Conservation (phyloP, 768 basidiomycete species). For the Lactarius deliciosus region DNA sequence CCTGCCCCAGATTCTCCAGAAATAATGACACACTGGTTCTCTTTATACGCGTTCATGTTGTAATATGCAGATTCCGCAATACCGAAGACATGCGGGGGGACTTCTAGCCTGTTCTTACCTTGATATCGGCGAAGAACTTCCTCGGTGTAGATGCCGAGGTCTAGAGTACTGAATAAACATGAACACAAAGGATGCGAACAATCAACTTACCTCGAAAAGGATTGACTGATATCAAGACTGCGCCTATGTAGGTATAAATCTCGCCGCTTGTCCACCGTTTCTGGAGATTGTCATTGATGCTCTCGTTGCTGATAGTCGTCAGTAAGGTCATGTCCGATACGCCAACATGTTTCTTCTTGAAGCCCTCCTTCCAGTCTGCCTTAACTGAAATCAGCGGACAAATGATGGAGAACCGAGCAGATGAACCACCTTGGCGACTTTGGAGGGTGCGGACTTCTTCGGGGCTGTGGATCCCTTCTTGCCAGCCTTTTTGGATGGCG, state of each 20-base stretch:
- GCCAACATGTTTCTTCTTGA: slow-evolving; percentile 99
- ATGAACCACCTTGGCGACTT: slow-evolving; percentile 70
- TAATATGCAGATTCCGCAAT: slow-evolving; percentile 98
- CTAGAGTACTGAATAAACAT: slow-evolving; percentile 40
- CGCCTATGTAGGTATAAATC: slow-evolving; percentile 99
- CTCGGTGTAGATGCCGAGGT: slow-evolving; percentile 97
- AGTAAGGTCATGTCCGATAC: slow-evolving; percentile 98
- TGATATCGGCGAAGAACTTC: slow-evolving; percentile 81
- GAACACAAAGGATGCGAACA: background rate
- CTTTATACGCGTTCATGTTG: slow-evolving; percentile 98
- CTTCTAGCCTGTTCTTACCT: slow-evolving; percentile 97
- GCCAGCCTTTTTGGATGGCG: slow-evolving; percentile 86
- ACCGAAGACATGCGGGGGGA: slow-evolving; percentile 95
- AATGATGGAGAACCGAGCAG: slow-evolving; percentile 3
- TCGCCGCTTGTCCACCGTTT: slow-evolving; percentile 93
- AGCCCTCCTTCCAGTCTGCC: slow-evolving; percentile 99
- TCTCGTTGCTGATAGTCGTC: slow-evolving; percentile 95
- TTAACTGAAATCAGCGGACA: slow-evolving; percentile 36
- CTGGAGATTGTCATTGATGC: slow-evolving; percentile 96
- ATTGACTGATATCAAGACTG: slow-evolving; percentile 98
- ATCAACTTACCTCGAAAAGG: slow-evolving; percentile 77
- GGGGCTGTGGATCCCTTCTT: slow-evolving; percentile 70
- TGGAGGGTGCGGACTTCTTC: slow-evolving; percentile 57
- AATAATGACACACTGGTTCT: slow-evolving; percentile 99
- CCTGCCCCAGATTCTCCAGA: slow-evolving; percentile 99